Conservation (phyloP, 352 stramenopile genomes). For the Pythium rhizo-oryzae region DNA sequence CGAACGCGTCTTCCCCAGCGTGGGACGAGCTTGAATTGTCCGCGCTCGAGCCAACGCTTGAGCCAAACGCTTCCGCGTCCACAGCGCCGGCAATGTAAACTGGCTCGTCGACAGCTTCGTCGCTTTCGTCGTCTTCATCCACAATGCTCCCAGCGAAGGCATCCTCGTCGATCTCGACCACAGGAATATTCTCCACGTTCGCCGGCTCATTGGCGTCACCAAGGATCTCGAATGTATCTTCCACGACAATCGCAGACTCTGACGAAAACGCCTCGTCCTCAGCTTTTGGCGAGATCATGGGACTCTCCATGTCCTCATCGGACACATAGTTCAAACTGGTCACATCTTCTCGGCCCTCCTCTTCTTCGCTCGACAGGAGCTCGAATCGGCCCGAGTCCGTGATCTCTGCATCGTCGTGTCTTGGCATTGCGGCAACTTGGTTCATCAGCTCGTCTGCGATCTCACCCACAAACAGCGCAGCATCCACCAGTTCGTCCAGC, state of each 20-base stretch:
- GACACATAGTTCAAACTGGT: background rate
- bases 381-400: slow-evolving; percentile 25
- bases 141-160: background rate
- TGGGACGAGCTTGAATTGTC: too few relatives aligned
- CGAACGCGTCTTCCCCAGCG: slow-evolving; percentile 4
- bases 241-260: background rate
- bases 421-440: slow-evolving; percentile 13
- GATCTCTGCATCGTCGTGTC: slow-evolving; percentile 23
- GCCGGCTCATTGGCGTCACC: background rate
- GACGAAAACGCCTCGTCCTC: background rate
- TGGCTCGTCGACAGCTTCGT: background rate
- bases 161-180: background rate
- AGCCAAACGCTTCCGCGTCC: background rate
- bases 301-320: background rate
- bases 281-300: background rate
- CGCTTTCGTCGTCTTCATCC: background rate
- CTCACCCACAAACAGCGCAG: slow-evolving; percentile 54
- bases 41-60: background rate
- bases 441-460: slow-evolving; percentile 54
- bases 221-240: slow-evolving; percentile 1
- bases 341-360: slow-evolving; percentile 12
- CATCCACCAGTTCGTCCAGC: slow-evolving; percentile 64
- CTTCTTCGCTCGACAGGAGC: slow-evolving; percentile 17
- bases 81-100: background rate
- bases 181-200: background rate